Base-by-base conservation (phyloP, 2,329 filamentous ascomycete genomes). In the Dactylellina leptospora region DNA sequence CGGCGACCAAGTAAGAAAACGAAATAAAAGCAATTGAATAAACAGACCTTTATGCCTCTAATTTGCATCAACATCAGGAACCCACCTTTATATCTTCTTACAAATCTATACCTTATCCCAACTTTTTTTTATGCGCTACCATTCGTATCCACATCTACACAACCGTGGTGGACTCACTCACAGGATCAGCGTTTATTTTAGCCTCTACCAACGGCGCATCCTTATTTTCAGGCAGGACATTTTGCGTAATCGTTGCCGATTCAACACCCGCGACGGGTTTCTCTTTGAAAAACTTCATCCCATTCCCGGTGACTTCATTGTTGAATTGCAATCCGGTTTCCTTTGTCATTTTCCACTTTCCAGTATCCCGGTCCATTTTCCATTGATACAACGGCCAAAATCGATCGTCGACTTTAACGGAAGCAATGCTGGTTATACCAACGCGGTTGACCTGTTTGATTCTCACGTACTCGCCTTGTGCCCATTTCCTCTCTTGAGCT, bases 361-460 rank as follows among this genome's bases (percentile, higher is more conserved):
- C 59, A n/a, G 45, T 72, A 6, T 59, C 59, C n/a, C 45, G 33
- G 22, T 60, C 56, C 53, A 72, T 64, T 16, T 45, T 51, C 68
- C 68, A 72, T 20, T 72, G 68, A 38, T 55, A 64, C 6, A 72
- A 27, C 6, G 76, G 76, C 76, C 76, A 77, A 47, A 77, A 77
- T 10, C 76, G 68, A 58, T 77, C 74, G 36, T 77, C 76, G 16
- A 76, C 76, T 23, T 76, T 77, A 11, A 77, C 74, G 18, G 74
- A 75, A 8, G 75, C 76, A 40, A 77, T 70, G 50, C 74, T 76
- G 1, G 76, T 76, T 23, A 77, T 77, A 3, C 76, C 76, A 23
- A 77, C 76, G 16, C 76, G 66, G 30, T 76, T 76, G 42, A 77
- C 75, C 47, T 77, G 76, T 20, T 76, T 77, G 58, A 77, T 74